Percentiles rank a stretch among this genome's conserved stretches.
phyloP scores from a whole-genome alignment of 2,329 filamentous ascomycete genomes.

The Xylariomycetidae sp. region DNA sequence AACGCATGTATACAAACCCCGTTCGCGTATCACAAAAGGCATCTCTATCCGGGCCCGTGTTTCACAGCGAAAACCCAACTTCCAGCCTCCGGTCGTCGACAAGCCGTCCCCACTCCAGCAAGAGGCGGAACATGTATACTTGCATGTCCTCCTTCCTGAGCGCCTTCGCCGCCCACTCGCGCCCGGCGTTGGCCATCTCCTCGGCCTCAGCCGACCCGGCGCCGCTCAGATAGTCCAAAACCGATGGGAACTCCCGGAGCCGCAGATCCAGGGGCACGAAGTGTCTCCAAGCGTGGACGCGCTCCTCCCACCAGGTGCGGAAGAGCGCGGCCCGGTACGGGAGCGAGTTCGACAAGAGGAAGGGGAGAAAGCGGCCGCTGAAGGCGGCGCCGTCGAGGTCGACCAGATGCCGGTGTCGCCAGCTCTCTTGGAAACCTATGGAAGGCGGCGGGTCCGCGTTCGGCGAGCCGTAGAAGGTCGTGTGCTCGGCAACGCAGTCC shows the following conservation, averaged over 20 bases:
- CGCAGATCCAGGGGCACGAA: conserved; percentile 54
- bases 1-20: no score
- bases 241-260: conserved; percentile 20
- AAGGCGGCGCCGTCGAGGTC: conserved; percentile 54
- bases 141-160: conserved; percentile 53
- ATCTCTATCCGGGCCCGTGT: no score
- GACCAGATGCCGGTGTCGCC: conserved; percentile 46
- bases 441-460: conserved; percentile 12
- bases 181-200: conserved; percentile 46
- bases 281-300: conserved; percentile 56
- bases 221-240: conserved; percentile 23
- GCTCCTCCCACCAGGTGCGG: conserved; percentile 58
- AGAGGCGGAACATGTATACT: conserved; percentile 49
- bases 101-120: conserved; percentile 41
- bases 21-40: no score
- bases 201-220: conserved; percentile 29
- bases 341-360: conserved; percentile 44
- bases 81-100: conserved; percentile 33
- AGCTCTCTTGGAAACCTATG: conserved; percentile 30
- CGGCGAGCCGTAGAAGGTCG: conserved; percentile 26
- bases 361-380: conserved; percentile 42
- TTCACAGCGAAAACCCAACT: conserved; percentile 26
- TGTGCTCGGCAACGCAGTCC: conserved; percentile 27
- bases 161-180: conserved; percentile 48
- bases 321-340: conserved; percentile 57